Evolutionary conservation across 176 grass and related monocot genomes (phyloP), one percentile per base, ranked within the genome.

Genomic region (Pontederia paniculata): DNA sequence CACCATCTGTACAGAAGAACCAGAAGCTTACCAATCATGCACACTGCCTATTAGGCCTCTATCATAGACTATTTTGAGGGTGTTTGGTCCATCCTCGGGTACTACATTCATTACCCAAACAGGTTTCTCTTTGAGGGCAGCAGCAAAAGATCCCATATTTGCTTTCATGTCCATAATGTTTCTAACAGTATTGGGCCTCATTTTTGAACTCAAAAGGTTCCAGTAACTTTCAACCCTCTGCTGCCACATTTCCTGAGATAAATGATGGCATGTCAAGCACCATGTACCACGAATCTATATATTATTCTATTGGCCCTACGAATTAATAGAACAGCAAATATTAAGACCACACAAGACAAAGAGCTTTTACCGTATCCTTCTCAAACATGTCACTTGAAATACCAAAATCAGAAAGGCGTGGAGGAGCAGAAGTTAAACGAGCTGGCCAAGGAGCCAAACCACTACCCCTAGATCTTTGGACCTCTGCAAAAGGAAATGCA

Each of bases 121-220:
- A 61, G 80, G 80, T 71, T 88, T 95, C 52, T 85, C 89, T 65
- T 95, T 88, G 54, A 95, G 81, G 71, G 89, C 81, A 58, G 89
- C 81, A 55, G 81, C 72, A 76, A 95, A 95, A 74, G 89, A 95
- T 60, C 89, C 89, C 70, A 88, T 75, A 46, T 85, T 87, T 68
- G 89, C 80, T 77, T 95, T 95, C 89, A 95, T 95, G 75, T 95
- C 89, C 89, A 95, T 95, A 28, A 88, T 73, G 52, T 95, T 95
- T 76, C 89, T 81, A 68, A 95, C 74, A 62, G 77, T 61, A 18
- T 95, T 72, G 46, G 77, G 58, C 58, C 85, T 95, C 62, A 95
- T 76, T 72, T 95, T 95, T 25, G 75, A 11, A 25, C 69, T 54
- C 75, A 95, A 55, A 62, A 95, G 71, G 72, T 70, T 88, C 89